A percentile compares a stretch with the other conserved stretches of the same genome.
phyloP scores from a whole-genome alignment of 106 monocot genomes.

The Gastrodia elata region DNA sequence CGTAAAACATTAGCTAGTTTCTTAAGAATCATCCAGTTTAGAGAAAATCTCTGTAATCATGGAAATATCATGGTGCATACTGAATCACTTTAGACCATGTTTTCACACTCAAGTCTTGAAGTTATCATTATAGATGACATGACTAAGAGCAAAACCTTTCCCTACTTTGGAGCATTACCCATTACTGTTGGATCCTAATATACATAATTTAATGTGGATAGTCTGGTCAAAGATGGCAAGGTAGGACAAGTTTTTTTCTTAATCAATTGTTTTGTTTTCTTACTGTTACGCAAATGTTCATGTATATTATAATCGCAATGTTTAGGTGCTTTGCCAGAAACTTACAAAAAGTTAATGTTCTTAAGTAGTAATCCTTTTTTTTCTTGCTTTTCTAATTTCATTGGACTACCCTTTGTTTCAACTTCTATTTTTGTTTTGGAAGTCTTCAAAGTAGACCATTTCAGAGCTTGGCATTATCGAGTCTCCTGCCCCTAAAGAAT shows the following conservation, averaged over 20 bases:
- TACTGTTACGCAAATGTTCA: neutral
- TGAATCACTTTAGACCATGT: neutral
- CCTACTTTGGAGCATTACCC: neutral
- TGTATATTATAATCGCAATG: neutral
- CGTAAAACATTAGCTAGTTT: neutral
- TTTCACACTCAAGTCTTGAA: neutral
- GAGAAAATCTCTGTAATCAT: neutral
- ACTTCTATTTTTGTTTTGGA: too few relatives aligned
- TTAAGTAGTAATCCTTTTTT: too few relatives aligned
- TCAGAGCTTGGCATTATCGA: neutral
- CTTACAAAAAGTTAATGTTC: too few relatives aligned
- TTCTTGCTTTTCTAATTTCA: too few relatives aligned
- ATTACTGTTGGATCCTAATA: neutral
- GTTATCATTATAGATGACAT: neutral
- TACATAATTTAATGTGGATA: neutral
- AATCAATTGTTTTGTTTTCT: neutral
- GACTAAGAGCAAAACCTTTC: neutral
- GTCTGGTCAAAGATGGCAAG: neutral
- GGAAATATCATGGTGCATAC: neutral
- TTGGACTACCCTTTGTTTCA: too few relatives aligned
- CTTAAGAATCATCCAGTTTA: neutral
- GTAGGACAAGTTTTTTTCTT: neutral
- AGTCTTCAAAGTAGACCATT: too few relatives aligned
- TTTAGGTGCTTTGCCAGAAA: neutral
- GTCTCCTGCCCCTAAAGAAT: too few relatives aligned